Evolutionary conservation across 345 rosid genomes (phyloP), one percentile per base, ranked within the genome.

Genomic region (Limnanthes douglasii): DNA sequence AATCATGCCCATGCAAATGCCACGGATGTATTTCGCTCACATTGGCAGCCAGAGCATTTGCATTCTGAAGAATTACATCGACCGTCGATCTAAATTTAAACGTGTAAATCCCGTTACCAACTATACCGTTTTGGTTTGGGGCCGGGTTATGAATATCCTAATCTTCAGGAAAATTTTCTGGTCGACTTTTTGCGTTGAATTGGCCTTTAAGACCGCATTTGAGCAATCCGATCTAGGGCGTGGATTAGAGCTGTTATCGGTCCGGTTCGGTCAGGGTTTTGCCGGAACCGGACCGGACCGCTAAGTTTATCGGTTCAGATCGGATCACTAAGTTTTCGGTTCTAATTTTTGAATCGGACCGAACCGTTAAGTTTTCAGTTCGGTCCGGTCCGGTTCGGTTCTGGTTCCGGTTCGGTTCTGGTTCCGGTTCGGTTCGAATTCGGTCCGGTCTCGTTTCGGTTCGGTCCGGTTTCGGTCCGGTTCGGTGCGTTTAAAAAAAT

Each of bases 1-100:
- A 86, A 48, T 74, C 76, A 39, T 86, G 96, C 0, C 94, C 94
- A 35, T 86, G 96, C 23, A 78, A 54, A 44, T 81, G 94, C 96
- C 96, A 78, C 0, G 96, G 92, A 26, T 81, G 96, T 2, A 69
- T 61, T 46, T 81, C 96, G 23, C 94, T 81, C 0, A 34, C 51
- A 15, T 60, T 58, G 0, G 34, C 43, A 0, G 13, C 3, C 5
- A 82, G 16, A 0, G 51, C 69, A 41, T 82, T 78, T 0, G 94
- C 69, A 46, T 86, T 78, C 16, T 86, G 97, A 1, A 86, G 53
- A 29, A 82, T 55, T 43, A 86, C 75, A 37, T 86, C 97, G n/a
- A 86, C 68, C 0, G 81, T 69, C 20, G 59, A 49, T 12, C 63
- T 46, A 11, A 60, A 48, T 3, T 14, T 47, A 1, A 82, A 40